These are phyloP conservation scores for Neospora caninum DNA, from an alignment of 169 alveolate species.

Conservation along the genomic window DNA sequence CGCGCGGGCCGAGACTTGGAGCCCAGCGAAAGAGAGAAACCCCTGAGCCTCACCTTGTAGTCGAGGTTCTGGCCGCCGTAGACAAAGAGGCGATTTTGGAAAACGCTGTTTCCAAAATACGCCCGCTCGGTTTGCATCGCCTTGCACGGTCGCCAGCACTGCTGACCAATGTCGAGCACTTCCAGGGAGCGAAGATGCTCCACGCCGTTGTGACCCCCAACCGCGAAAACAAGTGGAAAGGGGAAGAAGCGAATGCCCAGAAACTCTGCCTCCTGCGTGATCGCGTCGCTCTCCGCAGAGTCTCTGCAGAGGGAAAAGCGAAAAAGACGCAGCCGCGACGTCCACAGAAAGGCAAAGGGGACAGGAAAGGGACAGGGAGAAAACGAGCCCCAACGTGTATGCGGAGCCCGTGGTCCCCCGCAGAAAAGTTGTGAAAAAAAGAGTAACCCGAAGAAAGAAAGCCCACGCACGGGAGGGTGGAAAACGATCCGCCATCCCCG, in stretches of 20 bases:
- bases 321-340: neutral
- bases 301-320: slow-evolving; percentile 57
- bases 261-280: slow-evolving; percentile 84
- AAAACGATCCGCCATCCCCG: too few relatives aligned
- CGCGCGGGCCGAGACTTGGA: too few relatives aligned
- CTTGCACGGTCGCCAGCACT: slow-evolving; percentile 88
- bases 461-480: too few relatives aligned
- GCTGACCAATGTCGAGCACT: slow-evolving; percentile 83
- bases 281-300: slow-evolving; percentile 80
- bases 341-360: neutral
- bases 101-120: slow-evolving; percentile 44
- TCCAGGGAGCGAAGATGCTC: slow-evolving; percentile 83
- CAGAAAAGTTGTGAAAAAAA: too few relatives aligned
- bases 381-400: too few relatives aligned
- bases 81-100: slow-evolving; percentile 82
- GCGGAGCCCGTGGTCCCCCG: too few relatives aligned
- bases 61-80: slow-evolving; percentile 91
- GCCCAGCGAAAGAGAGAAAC: neutral
- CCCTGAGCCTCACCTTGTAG: slow-evolving; percentile 76
- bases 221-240: slow-evolving; percentile 81
- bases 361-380: neutral
- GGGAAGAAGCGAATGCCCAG: slow-evolving; percentile 86
- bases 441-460: too few relatives aligned
- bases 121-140: slow-evolving; percentile 86
- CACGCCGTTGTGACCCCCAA: slow-evolving; percentile 87